phyloP scores from a whole-genome alignment of 305 asterid species.

The Fraxinus ornus region DNA sequence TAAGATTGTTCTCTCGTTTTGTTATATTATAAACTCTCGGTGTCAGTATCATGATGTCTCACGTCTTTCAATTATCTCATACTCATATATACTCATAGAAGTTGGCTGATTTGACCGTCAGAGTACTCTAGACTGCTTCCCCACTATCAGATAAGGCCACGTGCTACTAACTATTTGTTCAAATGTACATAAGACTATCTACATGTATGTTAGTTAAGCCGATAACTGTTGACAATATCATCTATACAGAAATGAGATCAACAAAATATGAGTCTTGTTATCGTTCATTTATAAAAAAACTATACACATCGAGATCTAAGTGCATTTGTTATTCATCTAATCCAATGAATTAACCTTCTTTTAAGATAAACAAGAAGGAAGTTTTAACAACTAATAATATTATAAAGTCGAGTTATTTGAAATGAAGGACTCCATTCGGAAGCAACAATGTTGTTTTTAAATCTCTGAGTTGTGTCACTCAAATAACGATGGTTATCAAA shows the following conservation, averaged over 20 bases:
- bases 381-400: background rate
- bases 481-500: background rate
- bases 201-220: background rate
- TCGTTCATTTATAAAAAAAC: background rate
- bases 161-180: background rate
- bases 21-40: no score
- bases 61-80: background rate
- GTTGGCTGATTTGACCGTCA: background rate
- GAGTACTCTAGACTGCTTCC: background rate
- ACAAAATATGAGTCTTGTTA: no score
- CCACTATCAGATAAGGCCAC: background rate
- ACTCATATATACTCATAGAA: no score
- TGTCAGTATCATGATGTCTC: background rate
- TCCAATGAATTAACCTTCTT: background rate
- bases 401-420: background rate
- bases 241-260: background rate
- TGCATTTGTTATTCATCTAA: background rate
- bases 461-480: background rate
- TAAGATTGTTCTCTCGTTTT: background rate
- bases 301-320: background rate
- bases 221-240: background rate
- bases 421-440: background rate
- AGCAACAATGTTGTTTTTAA: background rate
- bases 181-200: background rate
- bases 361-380: background rate